phyloP scores from a whole-genome alignment of 2,329 filamentous ascomycete species.

The Fusarium torreyae region DNA sequence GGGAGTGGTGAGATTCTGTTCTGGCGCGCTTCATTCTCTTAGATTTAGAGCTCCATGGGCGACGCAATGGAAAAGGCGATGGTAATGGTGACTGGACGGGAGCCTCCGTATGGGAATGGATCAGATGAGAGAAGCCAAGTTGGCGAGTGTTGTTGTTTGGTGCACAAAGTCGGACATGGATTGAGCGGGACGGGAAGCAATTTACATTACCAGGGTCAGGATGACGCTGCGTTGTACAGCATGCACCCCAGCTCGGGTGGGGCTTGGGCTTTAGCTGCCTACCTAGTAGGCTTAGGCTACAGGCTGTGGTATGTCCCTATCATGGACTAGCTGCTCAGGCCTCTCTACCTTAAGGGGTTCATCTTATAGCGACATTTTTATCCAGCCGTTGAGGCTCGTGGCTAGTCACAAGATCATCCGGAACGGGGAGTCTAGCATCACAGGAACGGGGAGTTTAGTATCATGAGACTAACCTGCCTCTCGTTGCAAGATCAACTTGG shows the following conservation, averaged over 20 bases:
- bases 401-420: constrained; percentile 24
- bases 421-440: not conserved
- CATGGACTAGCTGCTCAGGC: too few relatives aligned
- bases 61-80: constrained; percentile 14
- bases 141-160: constrained; percentile 8
- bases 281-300: too few relatives aligned
- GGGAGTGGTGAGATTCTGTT: constrained; percentile 33
- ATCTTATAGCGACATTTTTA: not conserved
- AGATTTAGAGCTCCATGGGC: constrained; percentile 38
- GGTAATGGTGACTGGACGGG: not conserved
- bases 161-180: constrained; percentile 5
- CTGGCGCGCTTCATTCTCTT: constrained; percentile 46
- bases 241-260: constrained; percentile 34
- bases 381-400: constrained; percentile 18
- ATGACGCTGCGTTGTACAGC: constrained; percentile 25
- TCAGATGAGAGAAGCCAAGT: not conserved
- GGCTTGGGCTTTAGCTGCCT: not conserved
- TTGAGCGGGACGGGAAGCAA: constrained; percentile 4
- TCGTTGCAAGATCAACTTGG: not conserved
- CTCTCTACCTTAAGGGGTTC: too few relatives aligned
- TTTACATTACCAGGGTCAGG: constrained; percentile 17
- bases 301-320: too few relatives aligned
- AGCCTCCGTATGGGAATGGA: not conserved
- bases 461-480: not conserved
- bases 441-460: not conserved